Conservation (phyloP, 495 filamentous ascomycete genomes). For the Penicillium ochrochloron region DNA sequence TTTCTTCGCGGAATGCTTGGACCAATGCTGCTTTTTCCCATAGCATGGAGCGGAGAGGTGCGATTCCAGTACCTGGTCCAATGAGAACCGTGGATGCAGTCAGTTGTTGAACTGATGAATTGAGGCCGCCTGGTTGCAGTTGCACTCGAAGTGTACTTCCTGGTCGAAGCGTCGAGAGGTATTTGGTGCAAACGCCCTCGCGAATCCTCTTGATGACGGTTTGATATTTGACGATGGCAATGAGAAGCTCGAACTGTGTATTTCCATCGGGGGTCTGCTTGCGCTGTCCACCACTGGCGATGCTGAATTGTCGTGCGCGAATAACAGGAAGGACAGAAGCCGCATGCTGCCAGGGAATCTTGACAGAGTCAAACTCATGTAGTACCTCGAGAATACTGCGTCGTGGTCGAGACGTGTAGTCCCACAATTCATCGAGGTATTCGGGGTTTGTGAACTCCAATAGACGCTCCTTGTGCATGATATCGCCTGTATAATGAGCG, state of each 20-base stretch:
- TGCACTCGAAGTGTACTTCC: slow-evolving; percentile 63
- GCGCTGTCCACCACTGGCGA: slow-evolving; percentile 71
- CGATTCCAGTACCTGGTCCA: slow-evolving; percentile 88
- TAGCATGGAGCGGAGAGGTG: slow-evolving; percentile 81
- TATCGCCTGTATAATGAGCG: slow-evolving; percentile 71
- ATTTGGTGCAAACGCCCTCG: slow-evolving; percentile 88
- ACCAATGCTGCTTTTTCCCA: slow-evolving; percentile 63
- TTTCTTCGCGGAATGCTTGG: slow-evolving; percentile 43
- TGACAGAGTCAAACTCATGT: slow-evolving; percentile 84
- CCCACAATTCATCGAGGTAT: slow-evolving; percentile 87
- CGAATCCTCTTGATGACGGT: slow-evolving; percentile 86
- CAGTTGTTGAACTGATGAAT: slow-evolving; percentile 51
- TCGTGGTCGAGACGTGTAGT: slow-evolving; percentile 91
- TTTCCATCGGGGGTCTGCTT: slow-evolving; percentile 44
- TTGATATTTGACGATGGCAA: slow-evolving; percentile 90
- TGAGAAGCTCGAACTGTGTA: slow-evolving; percentile 72
- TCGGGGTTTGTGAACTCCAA: slow-evolving; percentile 77
- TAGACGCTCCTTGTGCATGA: slow-evolving; percentile 78
- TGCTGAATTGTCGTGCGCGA: slow-evolving; percentile 82
- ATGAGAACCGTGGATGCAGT: slow-evolving; percentile 73
- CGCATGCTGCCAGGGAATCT: slow-evolving; percentile 75
- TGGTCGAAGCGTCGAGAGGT: slow-evolving; percentile 65
- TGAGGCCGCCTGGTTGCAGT: slow-evolving; percentile 61
- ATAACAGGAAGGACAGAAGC: slow-evolving; percentile 74
- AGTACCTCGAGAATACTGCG: slow-evolving; percentile 90